Percentiles rank a stretch among this genome's conserved stretches.
phyloP scores from a whole-genome alignment of 1,284 basidiomycete species.

The Ganoderma sinense region DNA sequence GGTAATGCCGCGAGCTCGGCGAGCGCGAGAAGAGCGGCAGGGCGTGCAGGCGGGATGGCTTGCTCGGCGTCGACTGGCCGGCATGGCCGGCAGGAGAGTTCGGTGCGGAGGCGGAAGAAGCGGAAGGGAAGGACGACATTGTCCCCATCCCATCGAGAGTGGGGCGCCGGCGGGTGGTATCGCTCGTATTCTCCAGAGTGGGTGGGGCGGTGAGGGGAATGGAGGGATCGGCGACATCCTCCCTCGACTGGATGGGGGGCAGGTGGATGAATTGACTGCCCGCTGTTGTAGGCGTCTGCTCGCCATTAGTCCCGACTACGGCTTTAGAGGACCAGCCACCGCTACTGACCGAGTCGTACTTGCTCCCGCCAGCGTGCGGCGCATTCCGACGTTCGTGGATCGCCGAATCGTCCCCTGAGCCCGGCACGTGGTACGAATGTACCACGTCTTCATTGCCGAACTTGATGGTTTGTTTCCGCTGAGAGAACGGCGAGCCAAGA shows the following conservation, averaged over 20 bases:
- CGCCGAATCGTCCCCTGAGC: slow-evolving; percentile 49
- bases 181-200: slow-evolving; percentile 25
- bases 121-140: slow-evolving; percentile 38
- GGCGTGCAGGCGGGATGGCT: slow-evolving; percentile 26
- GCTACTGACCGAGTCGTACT: slow-evolving; percentile 33
- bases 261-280: slow-evolving; percentile 21
- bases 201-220: slow-evolving; percentile 43
- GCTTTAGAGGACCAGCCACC: slow-evolving; percentile 30
- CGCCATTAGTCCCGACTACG: slow-evolving; percentile 32
- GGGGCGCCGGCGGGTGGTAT: slow-evolving; percentile 31
- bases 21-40: slow-evolving; percentile 32
- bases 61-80: slow-evolving; percentile 12
- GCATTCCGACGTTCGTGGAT: slow-evolving; percentile 60
- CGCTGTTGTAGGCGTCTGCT: slow-evolving; percentile 15
- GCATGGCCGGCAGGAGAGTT: slow-evolving; percentile 21
- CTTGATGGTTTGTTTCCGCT: slow-evolving; percentile 72
- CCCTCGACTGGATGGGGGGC: slow-evolving; percentile 23
- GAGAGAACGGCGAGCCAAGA: slow-evolving; percentile 42
- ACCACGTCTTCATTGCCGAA: slow-evolving; percentile 77
- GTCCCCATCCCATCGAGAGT: slow-evolving; percentile 34
- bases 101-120: slow-evolving; percentile 16
- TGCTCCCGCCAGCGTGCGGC: slow-evolving; percentile 26
- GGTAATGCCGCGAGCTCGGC: slow-evolving; percentile 42
- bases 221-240: slow-evolving; percentile 25
- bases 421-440: slow-evolving; percentile 70